Evolutionary conservation across 148 eudicot genomes (phyloP).

Genomic region (Fagopyrum esculentum): DNA sequence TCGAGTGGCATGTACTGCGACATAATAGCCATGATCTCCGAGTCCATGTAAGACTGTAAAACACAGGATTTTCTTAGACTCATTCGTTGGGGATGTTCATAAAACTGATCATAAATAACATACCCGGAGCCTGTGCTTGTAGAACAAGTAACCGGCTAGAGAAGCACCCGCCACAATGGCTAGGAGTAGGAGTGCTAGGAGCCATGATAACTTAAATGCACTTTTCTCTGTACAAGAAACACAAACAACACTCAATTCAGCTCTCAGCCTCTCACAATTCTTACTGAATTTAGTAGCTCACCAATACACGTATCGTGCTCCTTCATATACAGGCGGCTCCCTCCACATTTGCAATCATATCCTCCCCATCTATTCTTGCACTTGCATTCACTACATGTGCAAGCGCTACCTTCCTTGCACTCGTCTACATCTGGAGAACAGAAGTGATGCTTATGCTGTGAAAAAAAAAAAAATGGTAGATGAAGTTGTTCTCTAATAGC

Average conservation of each 20-base stretch:
- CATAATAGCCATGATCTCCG: conserved; percentile 94
- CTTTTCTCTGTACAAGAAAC: conserved; percentile 40
- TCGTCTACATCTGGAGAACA: conserved; percentile 61
- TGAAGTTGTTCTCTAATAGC: background rate
- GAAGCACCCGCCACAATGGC: conserved; percentile 40
- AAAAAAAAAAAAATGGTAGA: background rate
- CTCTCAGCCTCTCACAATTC: too few relatives aligned
- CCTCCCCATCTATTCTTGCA: conserved; percentile 86
- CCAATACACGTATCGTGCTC: conserved; percentile 87
- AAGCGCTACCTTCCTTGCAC: conserved; percentile 56
- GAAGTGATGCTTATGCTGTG: background rate
- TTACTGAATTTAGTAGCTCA: conserved; percentile 18
- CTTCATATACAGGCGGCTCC: conserved; percentile 52
- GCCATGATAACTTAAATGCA: conserved; percentile 44
- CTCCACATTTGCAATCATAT: conserved; percentile 67
- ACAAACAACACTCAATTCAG: background rate
- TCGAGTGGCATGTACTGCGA: conserved; percentile 65
- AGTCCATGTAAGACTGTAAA: conserved; percentile 88
- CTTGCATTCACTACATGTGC: conserved; percentile 67
- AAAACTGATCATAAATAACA: background rate
- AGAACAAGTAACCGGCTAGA: conserved; percentile 72
- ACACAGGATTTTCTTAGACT: background rate
- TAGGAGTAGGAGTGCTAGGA: conserved; percentile 35
- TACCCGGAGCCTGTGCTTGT: conserved; percentile 89
- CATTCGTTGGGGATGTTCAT: too few relatives aligned